A percentile compares a stretch with the other conserved stretches of the same genome.
phyloP scores from a whole-genome alignment of 148 eudicot species.

The Dysphania ambrosioides region DNA sequence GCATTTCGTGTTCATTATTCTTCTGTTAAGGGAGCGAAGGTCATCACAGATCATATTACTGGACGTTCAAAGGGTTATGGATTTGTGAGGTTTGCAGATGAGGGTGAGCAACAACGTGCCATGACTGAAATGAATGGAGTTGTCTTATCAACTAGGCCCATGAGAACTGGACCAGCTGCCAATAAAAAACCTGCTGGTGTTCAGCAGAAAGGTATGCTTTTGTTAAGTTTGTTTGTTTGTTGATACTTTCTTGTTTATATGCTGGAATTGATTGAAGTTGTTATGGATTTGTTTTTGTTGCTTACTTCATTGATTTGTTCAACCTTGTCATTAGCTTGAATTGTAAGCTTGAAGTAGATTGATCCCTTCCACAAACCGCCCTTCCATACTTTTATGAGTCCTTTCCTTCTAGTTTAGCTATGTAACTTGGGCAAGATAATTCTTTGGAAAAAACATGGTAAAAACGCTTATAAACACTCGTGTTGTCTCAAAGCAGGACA shows the following conservation, averaged over 20 bases:
- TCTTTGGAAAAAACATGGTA: conserved; percentile 39
- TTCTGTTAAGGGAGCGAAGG: conserved; percentile 92
- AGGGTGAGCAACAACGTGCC: conserved; percentile 76
- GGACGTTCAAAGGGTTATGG: conserved; percentile 97
- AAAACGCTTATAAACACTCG: conserved; percentile 65
- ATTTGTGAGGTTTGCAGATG: conserved; percentile 92
- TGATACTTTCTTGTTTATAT: conserved; percentile 12
- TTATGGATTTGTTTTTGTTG: conserved; percentile 25
- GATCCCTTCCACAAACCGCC: conserved; percentile 23
- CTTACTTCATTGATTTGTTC: conserved; percentile 30
- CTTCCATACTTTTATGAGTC: conserved; percentile 45
- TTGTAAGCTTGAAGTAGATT: conserved; percentile 37
- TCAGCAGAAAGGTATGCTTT: conserved; percentile 66
- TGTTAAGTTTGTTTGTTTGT: conserved; percentile 18
- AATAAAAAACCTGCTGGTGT: conserved; percentile 58
- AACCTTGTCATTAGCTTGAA: conserved; percentile 27
- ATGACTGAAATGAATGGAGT: conserved; percentile 97
- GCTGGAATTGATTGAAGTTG: conserved; percentile 23
- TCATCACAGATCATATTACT: conserved; percentile 75
- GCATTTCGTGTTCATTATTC: conserved; percentile 69
- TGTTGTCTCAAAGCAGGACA: conserved; percentile 96
- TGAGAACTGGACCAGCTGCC: conserved; percentile 95
- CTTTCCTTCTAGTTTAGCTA: conserved; percentile 75
- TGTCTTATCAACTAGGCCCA: conserved; percentile 73
- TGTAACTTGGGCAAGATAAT: conserved; percentile 58